phyloP scores from a whole-genome alignment of 306 rosid species.

The Castanospermum australe region DNA sequence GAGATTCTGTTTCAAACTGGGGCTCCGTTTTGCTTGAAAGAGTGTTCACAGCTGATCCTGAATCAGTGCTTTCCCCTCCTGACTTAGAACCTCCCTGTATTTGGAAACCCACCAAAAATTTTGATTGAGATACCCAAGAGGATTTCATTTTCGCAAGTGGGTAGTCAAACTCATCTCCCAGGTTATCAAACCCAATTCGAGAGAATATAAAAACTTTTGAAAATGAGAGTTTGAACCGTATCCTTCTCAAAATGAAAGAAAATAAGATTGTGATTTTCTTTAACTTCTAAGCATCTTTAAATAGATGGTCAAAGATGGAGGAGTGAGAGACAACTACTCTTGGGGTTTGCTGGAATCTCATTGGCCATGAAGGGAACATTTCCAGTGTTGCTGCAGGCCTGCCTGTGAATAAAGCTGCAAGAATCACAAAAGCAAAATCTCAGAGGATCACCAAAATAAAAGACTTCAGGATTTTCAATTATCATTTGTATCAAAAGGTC shows the following conservation, averaged over 20 bases:
- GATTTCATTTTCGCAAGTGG: slow-evolving; percentile 4
- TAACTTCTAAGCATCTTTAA: slow-evolving; percentile 22
- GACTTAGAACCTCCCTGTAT: slow-evolving; percentile 79
- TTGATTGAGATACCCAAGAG: slow-evolving; percentile 7
- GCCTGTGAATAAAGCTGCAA: slow-evolving; percentile 76
- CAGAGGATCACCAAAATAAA: slow-evolving; percentile 52
- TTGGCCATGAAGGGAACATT: slow-evolving; percentile 99
- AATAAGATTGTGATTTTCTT: background rate
- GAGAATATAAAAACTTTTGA: background rate
- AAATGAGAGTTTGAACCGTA: slow-evolving; percentile 10
- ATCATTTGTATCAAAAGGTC: background rate
- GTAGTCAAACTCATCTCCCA: background rate
- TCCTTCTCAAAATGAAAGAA: background rate
- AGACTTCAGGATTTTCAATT: slow-evolving; percentile 17
- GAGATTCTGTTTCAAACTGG: slow-evolving; percentile 75
- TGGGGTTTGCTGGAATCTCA: slow-evolving; percentile 76
- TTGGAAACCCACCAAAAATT: slow-evolving; percentile 5
- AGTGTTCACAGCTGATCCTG: slow-evolving; percentile 78
- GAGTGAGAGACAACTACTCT: slow-evolving; percentile 41
- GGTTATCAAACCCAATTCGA: background rate
- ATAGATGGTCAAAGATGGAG: slow-evolving; percentile 51
- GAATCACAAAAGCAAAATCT: slow-evolving; percentile 56
- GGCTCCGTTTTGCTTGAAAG: slow-evolving; percentile 58
- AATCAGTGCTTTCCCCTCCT: slow-evolving; percentile 85
- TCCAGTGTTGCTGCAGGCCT: slow-evolving; percentile 98